Conservation (phyloP, 441 rosid species). For the Raphanus hybrid region DNA sequence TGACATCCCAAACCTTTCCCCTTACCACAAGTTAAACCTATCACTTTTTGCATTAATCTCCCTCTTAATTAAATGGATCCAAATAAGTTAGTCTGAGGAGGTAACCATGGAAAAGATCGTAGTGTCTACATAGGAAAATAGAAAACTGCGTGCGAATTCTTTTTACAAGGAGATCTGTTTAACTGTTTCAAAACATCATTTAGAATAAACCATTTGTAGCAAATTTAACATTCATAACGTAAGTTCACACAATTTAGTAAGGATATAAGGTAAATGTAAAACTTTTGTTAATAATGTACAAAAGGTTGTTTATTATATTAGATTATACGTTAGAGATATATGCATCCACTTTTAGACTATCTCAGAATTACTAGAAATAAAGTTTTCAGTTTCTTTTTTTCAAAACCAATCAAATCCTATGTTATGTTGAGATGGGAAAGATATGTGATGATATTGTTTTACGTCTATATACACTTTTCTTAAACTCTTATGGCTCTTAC, state of each 20-base stretch:
- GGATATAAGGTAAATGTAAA: neutral
- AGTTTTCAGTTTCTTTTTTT: neutral
- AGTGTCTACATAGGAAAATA: neutral
- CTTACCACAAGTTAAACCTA: no score
- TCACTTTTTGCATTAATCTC: neutral
- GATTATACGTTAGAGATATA: neutral
- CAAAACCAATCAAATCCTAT: conserved; percentile 1
- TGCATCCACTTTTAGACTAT: neutral
- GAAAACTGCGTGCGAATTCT: neutral
- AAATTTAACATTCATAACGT: neutral
- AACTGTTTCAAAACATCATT: neutral
- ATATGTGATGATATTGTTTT: conserved; percentile 7
- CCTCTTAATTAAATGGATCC: neutral
- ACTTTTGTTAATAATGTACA: neutral
- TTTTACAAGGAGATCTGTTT: neutral
- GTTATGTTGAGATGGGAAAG: conserved; percentile 10
- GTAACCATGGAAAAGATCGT: neutral
- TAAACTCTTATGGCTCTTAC: conserved; percentile 17
- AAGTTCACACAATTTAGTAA: neutral
- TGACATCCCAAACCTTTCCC: no score
- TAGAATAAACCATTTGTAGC: neutral
- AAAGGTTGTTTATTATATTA: neutral
- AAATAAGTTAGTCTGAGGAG: neutral
- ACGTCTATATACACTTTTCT: neutral
- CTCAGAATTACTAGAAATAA: neutral